phyloP scores from a whole-genome alignment of 2,329 filamentous ascomycete species.

The Samsoniella hepiali region DNA sequence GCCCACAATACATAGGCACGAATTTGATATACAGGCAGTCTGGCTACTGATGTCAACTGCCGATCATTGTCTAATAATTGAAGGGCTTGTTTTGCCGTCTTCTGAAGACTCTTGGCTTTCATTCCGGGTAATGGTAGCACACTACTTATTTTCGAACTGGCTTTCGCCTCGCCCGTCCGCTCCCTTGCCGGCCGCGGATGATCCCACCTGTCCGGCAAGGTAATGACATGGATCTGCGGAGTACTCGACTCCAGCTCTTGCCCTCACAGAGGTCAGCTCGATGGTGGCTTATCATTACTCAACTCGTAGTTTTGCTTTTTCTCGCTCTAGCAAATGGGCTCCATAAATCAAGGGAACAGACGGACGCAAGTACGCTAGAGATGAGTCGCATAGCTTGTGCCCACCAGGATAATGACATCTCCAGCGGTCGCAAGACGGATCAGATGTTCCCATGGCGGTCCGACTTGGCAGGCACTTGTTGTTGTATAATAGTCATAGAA shows the following conservation, averaged over 20 bases:
- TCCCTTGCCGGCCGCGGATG: too few relatives aligned
- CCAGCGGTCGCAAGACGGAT: background rate
- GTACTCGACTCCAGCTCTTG: background rate
- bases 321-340: background rate
- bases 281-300: background rate
- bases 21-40: too few relatives aligned
- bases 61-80: too few relatives aligned
- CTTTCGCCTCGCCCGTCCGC: too few relatives aligned
- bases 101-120: too few relatives aligned
- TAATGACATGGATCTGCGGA: background rate
- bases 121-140: too few relatives aligned
- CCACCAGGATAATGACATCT: background rate
- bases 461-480: background rate
- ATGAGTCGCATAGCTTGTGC: background rate
- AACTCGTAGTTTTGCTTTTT: slow-evolving; percentile 2
- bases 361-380: background rate
- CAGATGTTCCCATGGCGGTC: background rate
- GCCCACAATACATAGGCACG: too few relatives aligned
- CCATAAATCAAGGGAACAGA: background rate
- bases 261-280: background rate
- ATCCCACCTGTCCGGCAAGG: too few relatives aligned
- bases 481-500: background rate
- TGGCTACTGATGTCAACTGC: too few relatives aligned
- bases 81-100: too few relatives aligned
- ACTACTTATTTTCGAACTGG: too few relatives aligned